Base-by-base conservation (phyloP, 2,329 filamentous ascomycete genomes). In the Cordyceps cicadae region DNA sequence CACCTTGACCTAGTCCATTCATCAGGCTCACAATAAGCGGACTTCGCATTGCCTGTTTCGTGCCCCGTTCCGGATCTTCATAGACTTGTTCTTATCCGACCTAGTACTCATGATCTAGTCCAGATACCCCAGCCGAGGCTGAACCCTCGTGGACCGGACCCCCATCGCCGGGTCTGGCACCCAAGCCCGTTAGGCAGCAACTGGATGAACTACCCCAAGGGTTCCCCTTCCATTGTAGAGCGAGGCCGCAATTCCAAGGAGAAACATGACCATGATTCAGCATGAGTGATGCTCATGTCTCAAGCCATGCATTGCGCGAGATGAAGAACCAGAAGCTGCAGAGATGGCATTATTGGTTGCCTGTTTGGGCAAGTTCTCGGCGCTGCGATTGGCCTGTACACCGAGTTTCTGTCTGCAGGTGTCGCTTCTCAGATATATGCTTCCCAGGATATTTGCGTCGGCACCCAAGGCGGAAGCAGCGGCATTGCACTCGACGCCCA, bases 281-380 rank as follows among this genome's bases (percentile, higher is more conserved):
- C n/a, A 56, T 56, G 54, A 37, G 26, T 48, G 9, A 4, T 12
- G 24, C 24, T n/a, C 9, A 21, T 4, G 12, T 50, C 15, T 58
- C 55, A 19, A 58, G 24, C 11, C 34, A 41, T 12, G 34, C 37
- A 2, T 11, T 58, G 29, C 43, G 54, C 19, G 19, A 56, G 29
- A 58, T 49, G 45, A 46, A 32, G 21, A 51, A 57, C 32, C 46
- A 51, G 17, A 41, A 48, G 37, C 56, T 37, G 24, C 21, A 29
- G 56, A 24, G 49, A 52, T 21, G 46, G 48, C 39, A 53, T 53
- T 26, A 41, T 50, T 49, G 80, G 79, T 51, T 73, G 73, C 51
- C 70, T 82, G 34, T 67, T 82, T 59, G 81, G 78, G 26, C 80
- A 79, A 21, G 80, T 80, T 3, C 70, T 83, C 8, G 81, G 81